These are phyloP conservation scores for Achaetomiella virescens DNA, from an alignment of 495 filamentous ascomycete genomes.

Conservation along the genomic window DNA sequence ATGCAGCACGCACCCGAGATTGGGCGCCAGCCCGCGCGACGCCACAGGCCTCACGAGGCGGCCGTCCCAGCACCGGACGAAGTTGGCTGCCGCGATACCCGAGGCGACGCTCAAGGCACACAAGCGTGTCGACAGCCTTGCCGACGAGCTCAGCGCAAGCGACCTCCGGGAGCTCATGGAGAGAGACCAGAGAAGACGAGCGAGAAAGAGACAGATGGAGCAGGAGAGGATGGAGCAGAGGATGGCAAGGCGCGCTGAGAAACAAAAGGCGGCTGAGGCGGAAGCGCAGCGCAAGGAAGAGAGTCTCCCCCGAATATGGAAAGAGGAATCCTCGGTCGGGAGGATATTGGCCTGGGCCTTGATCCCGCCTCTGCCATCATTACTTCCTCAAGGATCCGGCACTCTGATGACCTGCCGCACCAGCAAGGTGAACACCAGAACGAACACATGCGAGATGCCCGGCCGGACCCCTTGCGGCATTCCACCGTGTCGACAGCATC, in stretches of 20 bases:
- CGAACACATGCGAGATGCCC: slow-evolving; percentile 10
- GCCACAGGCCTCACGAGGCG: slow-evolving; percentile 24
- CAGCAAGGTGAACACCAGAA: slow-evolving; percentile 19
- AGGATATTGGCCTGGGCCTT: slow-evolving; percentile 39
- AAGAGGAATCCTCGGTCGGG: slow-evolving; percentile 49
- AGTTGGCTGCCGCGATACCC: slow-evolving; percentile 44
- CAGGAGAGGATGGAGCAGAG: slow-evolving; percentile 63
- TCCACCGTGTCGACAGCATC: slow-evolving; percentile 35
- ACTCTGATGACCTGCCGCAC: slow-evolving; percentile 18
- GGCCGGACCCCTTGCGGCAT: slow-evolving; percentile 23
- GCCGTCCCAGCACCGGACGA: slow-evolving; percentile 38
- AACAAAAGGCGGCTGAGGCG: slow-evolving; percentile 47
- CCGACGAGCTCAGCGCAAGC: slow-evolving; percentile 72
- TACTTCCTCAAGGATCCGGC: slow-evolving; percentile 40
- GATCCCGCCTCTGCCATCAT: slow-evolving; percentile 39
- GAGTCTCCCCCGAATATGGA: slow-evolving; percentile 49
- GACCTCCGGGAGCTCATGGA: slow-evolving; percentile 80
- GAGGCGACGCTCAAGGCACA: slow-evolving; percentile 62
- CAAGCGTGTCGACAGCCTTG: slow-evolving; percentile 70
- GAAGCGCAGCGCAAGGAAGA: slow-evolving; percentile 37
- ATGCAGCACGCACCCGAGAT: slow-evolving; percentile 58
- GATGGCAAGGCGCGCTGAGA: slow-evolving; percentile 63
- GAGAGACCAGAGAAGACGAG: slow-evolving; percentile 68
- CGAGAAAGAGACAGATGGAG: slow-evolving; percentile 65
- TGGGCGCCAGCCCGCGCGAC: slow-evolving; percentile 21